Base-by-base conservation (phyloP, 176 grass and related monocot species). In the Leersia perrieri region DNA sequence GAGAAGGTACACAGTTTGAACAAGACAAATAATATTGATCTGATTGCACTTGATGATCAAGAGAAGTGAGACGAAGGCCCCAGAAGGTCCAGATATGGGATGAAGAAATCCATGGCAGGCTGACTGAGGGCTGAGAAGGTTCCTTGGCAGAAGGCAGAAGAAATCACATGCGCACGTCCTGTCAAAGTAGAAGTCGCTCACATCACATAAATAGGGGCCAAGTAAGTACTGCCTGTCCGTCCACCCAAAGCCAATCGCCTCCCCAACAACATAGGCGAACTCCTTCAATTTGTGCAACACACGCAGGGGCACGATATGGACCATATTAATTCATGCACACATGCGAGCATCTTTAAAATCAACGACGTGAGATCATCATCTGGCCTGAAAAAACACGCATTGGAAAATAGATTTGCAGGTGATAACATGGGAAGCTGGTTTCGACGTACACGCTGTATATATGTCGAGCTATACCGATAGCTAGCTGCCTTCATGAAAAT, bases 201-300 rank as follows among this genome's bases (percentile, higher is more conserved):
- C 60, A 71, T 74, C 68, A 60, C 76, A 66, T 73, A 27, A 66
- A 22, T 53, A 53, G 49, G 49, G 20, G 18, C 49, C 49, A 45
- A 44, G 39, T 39, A 80, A 57, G 76, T 55, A 86, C 66, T 53
- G 49, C 49, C 49, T 53, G 49, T n/a, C 53, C 25, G 11, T 38
- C 26, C 23, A 85, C 78, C 53, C n/a, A 58, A 58, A 3, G 18
- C 42, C 84, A 66, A 25, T 60, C 25, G 60, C 58, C 69, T 22
- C 53, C 53, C n/a, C 85, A 87, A 81, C 77, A 75, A 69, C 63
- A 81, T 81, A 58, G 47, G 85, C 49, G 81, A 72, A 78, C 85
- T 87, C 77, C 68, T 87, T 87, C 49, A 81, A 87, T 87, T 87
- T 66, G 36, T 58, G 77, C 62, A 68, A 68, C 36, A 33, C 70